These are phyloP conservation scores for Teratosphaeria pseudoeucalypti DNA, from an alignment of 2,329 filamentous ascomycete species.

Conservation along the genomic window DNA sequence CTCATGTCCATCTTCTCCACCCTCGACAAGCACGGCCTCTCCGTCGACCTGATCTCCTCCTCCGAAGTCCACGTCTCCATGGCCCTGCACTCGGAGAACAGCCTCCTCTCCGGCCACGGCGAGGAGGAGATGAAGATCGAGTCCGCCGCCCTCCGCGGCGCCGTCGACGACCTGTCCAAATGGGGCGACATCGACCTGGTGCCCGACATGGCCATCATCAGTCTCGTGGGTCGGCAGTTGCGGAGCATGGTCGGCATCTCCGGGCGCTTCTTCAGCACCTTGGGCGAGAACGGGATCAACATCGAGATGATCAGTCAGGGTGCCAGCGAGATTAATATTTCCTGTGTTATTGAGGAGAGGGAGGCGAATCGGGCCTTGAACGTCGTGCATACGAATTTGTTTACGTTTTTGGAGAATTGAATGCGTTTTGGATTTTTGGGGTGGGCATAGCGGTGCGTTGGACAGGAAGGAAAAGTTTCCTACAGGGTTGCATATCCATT, in stretches of 20 bases:
- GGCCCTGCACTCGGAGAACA: slow-evolving; percentile 74
- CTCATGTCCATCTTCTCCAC: slow-evolving; percentile 89
- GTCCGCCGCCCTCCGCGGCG: slow-evolving; percentile 37
- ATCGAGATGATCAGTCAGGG: slow-evolving; percentile 99
- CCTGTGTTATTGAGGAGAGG: slow-evolving; percentile 85
- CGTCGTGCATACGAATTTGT: slow-evolving; percentile 90
- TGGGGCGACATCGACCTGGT: slow-evolving; percentile 88
- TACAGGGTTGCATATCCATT: too few species aligned
- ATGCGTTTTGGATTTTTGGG: background rate
- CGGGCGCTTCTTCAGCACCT: slow-evolving; percentile 85
- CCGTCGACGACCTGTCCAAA: slow-evolving; percentile 59
- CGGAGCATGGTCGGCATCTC: slow-evolving; percentile 93
- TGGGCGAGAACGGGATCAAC: slow-evolving; percentile 89
- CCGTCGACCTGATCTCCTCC: slow-evolving; percentile 91
- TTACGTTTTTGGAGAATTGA: slow-evolving; percentile 70
- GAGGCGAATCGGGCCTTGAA: slow-evolving; percentile 92
- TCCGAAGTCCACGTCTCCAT: slow-evolving; percentile 96
- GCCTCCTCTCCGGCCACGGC: slow-evolving; percentile 38
- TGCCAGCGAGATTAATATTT: slow-evolving; percentile 98
- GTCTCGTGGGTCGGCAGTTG: slow-evolving; percentile 88
- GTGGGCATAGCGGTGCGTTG: background rate
- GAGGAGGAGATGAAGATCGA: slow-evolving; percentile 39
- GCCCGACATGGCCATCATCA: slow-evolving; percentile 88
- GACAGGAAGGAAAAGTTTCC: background rate
- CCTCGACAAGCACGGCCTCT: slow-evolving; percentile 74